These are phyloP conservation scores for Solanum hybrid DNA, from an alignment of 305 asterid genomes.

Conservation along the genomic window DNA sequence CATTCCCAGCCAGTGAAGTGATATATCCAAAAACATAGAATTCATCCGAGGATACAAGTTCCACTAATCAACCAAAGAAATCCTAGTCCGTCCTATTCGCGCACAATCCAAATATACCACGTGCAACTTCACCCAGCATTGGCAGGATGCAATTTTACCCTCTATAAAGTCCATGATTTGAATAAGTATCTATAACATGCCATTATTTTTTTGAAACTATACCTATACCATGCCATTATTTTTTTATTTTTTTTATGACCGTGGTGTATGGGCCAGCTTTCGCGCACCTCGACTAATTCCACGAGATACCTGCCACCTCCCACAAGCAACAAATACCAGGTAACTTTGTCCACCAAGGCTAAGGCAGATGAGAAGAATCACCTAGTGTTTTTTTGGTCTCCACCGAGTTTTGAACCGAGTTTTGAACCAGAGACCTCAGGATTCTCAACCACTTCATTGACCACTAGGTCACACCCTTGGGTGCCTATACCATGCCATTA, in stretches of 20 bases:
- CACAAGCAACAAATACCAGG: background rate
- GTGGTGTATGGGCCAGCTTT: background rate
- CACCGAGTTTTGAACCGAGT: background rate
- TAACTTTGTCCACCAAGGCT: background rate
- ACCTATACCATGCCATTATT: background rate
- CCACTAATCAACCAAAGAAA: background rate
- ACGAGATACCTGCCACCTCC: background rate
- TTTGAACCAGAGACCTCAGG: background rate
- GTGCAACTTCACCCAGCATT: background rate
- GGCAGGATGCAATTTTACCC: background rate
- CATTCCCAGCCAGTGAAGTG: background rate
- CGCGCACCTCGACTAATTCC: background rate
- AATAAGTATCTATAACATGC: background rate
- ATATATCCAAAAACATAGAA: background rate
- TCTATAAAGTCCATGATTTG: background rate
- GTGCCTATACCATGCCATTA: background rate
- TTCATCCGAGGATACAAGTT: background rate
- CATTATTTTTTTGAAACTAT: background rate
- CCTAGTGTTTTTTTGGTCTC: background rate
- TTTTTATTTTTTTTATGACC: background rate
- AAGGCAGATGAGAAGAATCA: background rate
- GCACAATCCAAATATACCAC: background rate
- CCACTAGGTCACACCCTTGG: background rate
- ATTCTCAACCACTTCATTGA: background rate
- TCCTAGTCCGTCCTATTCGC: background rate